Evolutionary conservation across 2,329 filamentous ascomycete genomes (phyloP).

Genomic region (Penicillium capsulatum): DNA sequence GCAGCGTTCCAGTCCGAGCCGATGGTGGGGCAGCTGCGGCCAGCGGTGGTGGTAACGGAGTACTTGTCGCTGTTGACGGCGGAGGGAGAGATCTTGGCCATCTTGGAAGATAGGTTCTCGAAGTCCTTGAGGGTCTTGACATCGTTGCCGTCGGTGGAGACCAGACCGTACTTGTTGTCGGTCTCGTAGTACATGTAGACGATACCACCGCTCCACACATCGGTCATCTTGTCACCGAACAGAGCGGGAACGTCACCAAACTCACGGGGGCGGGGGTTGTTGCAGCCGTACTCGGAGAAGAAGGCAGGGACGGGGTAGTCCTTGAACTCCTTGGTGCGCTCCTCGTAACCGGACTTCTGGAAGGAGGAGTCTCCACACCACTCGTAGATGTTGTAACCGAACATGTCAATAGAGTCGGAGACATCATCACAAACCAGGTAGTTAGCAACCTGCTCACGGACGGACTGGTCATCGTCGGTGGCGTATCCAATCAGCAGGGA

Average conservation of each 20-base stretch:
- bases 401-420: conserved; percentile 78
- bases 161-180: conserved; percentile 69
- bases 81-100: conserved; percentile 63
- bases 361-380: conserved; percentile 90
- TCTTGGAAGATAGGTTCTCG: conserved; percentile 64
- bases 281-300: conserved; percentile 99
- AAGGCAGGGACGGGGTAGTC: conserved; percentile 92
- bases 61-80: conserved; percentile 65
- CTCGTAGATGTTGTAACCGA: conserved; percentile 99
- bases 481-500: conserved; percentile 89
- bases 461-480: conserved; percentile 83
- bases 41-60: conserved; percentile 66
- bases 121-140: conserved; percentile 72
- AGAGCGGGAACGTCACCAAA: conserved; percentile 84
- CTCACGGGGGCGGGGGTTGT: conserved; percentile 63
- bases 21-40: conserved; percentile 65
- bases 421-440: conserved; percentile 88
- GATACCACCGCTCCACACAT: conserved; percentile 90
- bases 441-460: conserved; percentile 74
- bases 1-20: conserved; percentile 64
- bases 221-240: conserved; percentile 74
- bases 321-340: conserved; percentile 78
- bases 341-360: conserved; percentile 70
- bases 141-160: conserved; percentile 60
- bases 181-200: conserved; percentile 99